Evolutionary conservation across 192 early-diverging fungal species (phyloP), one percentile per base, ranked within the genome.

Genomic region (Diversispora epigaea): DNA sequence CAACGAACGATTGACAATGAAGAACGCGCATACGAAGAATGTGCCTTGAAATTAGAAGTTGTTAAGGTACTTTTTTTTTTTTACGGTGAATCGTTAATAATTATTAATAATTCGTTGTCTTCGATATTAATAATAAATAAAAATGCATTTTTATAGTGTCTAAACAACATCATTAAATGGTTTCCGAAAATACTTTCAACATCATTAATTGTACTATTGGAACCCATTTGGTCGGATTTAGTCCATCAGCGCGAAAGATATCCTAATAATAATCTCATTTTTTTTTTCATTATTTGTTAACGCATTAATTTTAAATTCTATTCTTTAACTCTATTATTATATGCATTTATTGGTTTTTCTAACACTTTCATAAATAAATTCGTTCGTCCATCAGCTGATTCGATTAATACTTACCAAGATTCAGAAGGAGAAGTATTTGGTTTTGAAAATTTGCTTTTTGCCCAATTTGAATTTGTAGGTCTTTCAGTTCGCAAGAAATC

Each of bases 201-300:
- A 11, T 87, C 82, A 56, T 61, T 90, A 6, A 71, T 81, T 12
- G 72, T 70, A n/a, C 75, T 91, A 25, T 81, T 93, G 25, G 85
- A 88, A 44, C 84, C 86, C n/a, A 84, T 93, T 44, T 93, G 92
- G 92, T 82, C 81, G 54, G 87, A 93, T 76, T 82, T 92, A n/a
- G 76, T 84, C 40, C 68, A 83, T 25, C 78, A 92, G 65, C 80
- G 88, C 60, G 76, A 80, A 25, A 80, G 83, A 66, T 93, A 91
- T 58, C 77, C 80, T 58, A 77, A 76, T 44, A 25, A 4, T 68
- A 12, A 21, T 43, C n/a, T 44, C 4, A 12, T 32, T 21, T 5
- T 69, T 47, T 52, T 49, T 40, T n/a, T n/a, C n/a, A n/a, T n/a
- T n/a, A n/a, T n/a, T 15, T 52, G 25, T 32, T 46, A 3, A 17